phyloP scores from a whole-genome alignment of 306 rosid species.

The Quercus variabilis region DNA sequence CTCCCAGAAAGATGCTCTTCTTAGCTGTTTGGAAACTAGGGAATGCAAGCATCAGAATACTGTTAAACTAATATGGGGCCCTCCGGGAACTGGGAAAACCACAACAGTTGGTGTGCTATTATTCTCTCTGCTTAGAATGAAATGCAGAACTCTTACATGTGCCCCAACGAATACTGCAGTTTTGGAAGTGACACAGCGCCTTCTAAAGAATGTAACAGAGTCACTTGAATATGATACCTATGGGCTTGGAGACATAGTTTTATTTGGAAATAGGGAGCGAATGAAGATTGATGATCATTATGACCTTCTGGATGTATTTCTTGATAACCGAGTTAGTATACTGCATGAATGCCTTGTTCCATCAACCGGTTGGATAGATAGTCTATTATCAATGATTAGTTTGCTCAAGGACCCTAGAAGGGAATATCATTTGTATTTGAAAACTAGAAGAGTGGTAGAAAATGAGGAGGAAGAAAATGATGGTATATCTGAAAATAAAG shows the following conservation, averaged over 20 bases:
- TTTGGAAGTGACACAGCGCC: constrained; percentile 34
- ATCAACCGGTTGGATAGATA: constrained; percentile 6
- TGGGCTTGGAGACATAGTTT: constrained; percentile 32
- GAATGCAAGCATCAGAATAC: constrained; percentile 23
- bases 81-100: constrained; percentile 69
- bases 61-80: constrained; percentile 62
- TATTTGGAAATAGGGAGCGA: constrained; percentile 18
- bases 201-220: constrained; percentile 6
- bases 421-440: constrained; percentile 28
- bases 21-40: constrained; percentile 30
- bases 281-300: constrained; percentile 17
- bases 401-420: constrained; percentile 22
- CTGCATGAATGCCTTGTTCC: constrained; percentile 1
- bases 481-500: neutral
- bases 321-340: constrained; percentile 9
- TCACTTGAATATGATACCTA: neutral
- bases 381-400: neutral
- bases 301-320: constrained; percentile 12
- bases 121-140: constrained; percentile 23
- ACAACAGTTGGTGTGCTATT: constrained; percentile 46
- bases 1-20: constrained; percentile 39
- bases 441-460: neutral
- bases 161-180: constrained; percentile 64
- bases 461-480: neutral
- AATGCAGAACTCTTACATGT: constrained; percentile 50